These are phyloP conservation scores for Coniochaeta pulveracea DNA, from an alignment of 2,329 filamentous ascomycete genomes.

Conservation along the genomic window DNA sequence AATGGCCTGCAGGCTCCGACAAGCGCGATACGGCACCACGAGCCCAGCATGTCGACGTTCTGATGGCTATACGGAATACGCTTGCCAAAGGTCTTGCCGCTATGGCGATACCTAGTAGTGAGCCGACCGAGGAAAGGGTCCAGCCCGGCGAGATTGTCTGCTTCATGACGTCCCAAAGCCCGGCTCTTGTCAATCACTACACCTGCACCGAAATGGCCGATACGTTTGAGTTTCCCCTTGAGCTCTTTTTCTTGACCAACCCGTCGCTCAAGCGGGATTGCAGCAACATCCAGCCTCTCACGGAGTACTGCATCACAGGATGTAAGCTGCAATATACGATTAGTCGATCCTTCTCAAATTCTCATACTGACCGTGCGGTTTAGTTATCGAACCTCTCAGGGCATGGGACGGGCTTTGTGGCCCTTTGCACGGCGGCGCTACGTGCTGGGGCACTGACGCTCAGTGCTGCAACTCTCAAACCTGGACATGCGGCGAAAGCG, in stretches of 20 bases:
- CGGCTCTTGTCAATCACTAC: no score
- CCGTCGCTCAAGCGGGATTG: neutral
- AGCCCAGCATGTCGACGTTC: no score
- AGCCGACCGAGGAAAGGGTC: no score
- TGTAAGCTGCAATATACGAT: neutral
- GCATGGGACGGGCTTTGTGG: constrained; percentile 18
- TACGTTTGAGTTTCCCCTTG: neutral
- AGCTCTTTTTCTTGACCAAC: neutral
- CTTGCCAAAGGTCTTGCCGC: no score
- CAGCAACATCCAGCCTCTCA: neutral
- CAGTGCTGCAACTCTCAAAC: constrained; percentile 21
- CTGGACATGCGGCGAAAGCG: constrained; percentile 17
- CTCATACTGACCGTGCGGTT: neutral
- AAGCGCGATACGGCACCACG: neutral
- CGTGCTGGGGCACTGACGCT: constrained; percentile 17
- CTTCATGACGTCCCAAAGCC: no score
- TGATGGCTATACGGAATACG: no score
- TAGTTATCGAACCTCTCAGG: constrained; percentile 16
- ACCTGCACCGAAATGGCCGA: neutral
- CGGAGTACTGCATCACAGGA: neutral
- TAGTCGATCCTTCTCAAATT: neutral
- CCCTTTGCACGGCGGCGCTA: constrained; percentile 18
- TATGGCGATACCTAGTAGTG: no score
- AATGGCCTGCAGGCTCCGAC: neutral
- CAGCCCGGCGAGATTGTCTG: no score